Evolutionary conservation across 2,329 filamentous ascomycete species (phyloP), one percentile per base, ranked within the genome.

Genomic region (Podosphaera xanthii): DNA sequence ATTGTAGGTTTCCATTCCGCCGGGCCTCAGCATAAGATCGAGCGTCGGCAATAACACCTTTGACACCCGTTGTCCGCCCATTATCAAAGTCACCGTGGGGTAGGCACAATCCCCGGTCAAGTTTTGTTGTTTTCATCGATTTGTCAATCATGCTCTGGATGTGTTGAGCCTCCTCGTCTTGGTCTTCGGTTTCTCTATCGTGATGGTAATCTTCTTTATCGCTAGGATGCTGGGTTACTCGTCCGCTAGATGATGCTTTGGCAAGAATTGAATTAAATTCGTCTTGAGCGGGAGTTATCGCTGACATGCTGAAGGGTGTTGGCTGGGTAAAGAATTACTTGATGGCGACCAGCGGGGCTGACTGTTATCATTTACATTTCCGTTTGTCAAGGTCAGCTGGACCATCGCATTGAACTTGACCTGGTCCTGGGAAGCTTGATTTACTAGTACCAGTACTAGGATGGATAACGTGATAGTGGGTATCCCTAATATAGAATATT

Each of bases 11-110:
- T n/a, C 62, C 65, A 48, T 58, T 66, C 54, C 76, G 76, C 64
- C 77, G 76, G 10, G 84, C 84, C 66, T 79, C 76, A 72, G 87
- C 84, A 70, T 84, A 91, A 66, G 82, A 81, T 67, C 86, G 78
- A 44, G 87, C 87, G 69, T 92, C 87, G 65, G 86, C 85, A 67
- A 92, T 91, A 70, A 92, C 87, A 62, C 87, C 87, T 74, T 91
- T 91, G 64, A 89, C 86, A 54, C 87, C 87, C 2, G 86, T 91
- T 64, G 86, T 82, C 64, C 81, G 78, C 60, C 84, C 82, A 58
- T 74, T 80, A 69, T 86, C 80, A 67, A 84, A 83, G 59, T 75
- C 77, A 10, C 74, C 73, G 8, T 79, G 80, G 12, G 81, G 81
- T 61, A 86, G 78, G 67, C 76, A 77, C 66, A 86, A 71, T 60